phyloP scores from a whole-genome alignment of 306 rosid genomes.

The Pterocarpus santalinus region DNA sequence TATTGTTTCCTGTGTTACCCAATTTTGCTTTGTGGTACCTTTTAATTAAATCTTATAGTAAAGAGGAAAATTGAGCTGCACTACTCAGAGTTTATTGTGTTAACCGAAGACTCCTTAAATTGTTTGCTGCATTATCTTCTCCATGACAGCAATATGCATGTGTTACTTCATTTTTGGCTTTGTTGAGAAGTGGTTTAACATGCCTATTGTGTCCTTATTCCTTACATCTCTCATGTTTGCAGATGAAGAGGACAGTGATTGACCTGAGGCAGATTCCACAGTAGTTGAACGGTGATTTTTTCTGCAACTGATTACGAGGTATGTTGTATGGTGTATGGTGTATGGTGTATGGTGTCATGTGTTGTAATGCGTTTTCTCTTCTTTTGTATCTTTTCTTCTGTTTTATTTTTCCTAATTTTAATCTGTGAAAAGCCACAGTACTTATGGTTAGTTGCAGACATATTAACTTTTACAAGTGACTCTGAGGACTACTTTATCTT shows the following conservation, averaged over 20 bases:
- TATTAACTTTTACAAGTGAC: background rate
- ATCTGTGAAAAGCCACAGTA: slow-evolving; percentile 14
- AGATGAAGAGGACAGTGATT: slow-evolving; percentile 81
- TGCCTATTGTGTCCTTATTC: background rate
- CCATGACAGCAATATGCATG: slow-evolving; percentile 23
- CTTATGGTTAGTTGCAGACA: slow-evolving; percentile 25
- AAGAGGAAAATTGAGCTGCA: slow-evolving; percentile 35
- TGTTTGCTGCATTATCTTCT: slow-evolving; percentile 29
- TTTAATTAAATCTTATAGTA: slow-evolving; percentile 13
- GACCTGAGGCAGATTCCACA: slow-evolving; percentile 35
- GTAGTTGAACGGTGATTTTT: slow-evolving; percentile 28
- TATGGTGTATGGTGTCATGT: slow-evolving; percentile 47
- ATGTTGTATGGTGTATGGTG: slow-evolving; percentile 47
- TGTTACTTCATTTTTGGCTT: background rate
- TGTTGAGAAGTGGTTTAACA: background rate
- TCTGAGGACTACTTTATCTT: background rate
- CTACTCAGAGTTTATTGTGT: slow-evolving; percentile 5
- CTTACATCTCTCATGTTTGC: slow-evolving; percentile 44
- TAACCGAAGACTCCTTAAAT: background rate
- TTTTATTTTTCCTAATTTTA: background rate
- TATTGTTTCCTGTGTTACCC: slow-evolving; percentile 7
- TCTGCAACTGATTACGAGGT: slow-evolving; percentile 27
- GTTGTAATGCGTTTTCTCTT: background rate
- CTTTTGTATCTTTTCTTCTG: background rate
- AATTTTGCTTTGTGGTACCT: background rate